phyloP scores from a whole-genome alignment of 805 yeast species.

The Clavispora vitiphila region DNA sequence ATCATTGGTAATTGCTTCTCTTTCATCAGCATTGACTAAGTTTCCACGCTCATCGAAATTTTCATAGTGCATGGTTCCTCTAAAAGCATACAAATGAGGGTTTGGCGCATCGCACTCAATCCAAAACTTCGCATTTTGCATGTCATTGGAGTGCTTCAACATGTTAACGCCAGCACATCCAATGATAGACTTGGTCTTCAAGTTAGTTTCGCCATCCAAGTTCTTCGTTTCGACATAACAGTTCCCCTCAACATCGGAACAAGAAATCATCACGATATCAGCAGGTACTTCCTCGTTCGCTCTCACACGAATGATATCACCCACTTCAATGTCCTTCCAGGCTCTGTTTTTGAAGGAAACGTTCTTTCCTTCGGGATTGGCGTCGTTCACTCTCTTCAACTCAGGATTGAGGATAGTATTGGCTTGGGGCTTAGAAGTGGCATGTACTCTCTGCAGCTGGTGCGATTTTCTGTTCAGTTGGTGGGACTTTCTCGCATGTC shows the following conservation, averaged over 20 bases:
- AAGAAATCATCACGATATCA: conserved; percentile 54
- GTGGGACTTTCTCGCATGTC: conserved; percentile 10
- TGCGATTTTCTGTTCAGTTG: conserved; percentile 9
- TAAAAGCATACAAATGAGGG: conserved; percentile 56
- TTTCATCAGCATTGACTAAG: conserved; percentile 30
- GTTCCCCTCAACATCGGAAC: conserved; percentile 67
- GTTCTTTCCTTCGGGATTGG: not conserved
- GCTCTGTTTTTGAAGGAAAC: conserved; percentile 16
- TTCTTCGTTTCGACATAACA: conserved; percentile 48
- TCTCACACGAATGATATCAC: conserved; percentile 63
- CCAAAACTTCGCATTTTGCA: conserved; percentile 53
- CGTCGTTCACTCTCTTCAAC: conserved; percentile 5
- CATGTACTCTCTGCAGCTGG: conserved; percentile 1
- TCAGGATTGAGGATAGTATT: conserved; percentile 20
- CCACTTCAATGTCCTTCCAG: conserved; percentile 30
- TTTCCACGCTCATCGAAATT: conserved; percentile 28
- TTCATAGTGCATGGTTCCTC: conserved; percentile 59
- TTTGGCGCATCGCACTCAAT: conserved; percentile 74
- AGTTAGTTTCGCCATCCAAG: conserved; percentile 23
- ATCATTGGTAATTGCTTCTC: conserved; percentile 57
- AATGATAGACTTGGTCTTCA: conserved; percentile 55
- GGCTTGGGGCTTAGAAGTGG: conserved; percentile 10
- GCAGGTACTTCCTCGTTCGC: conserved; percentile 78
- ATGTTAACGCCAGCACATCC: conserved; percentile 43
- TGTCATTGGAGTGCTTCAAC: conserved; percentile 52